These are phyloP conservation scores for Pleurotus giganteus DNA, from an alignment of 768 basidiomycete species.

Conservation along the genomic window DNA sequence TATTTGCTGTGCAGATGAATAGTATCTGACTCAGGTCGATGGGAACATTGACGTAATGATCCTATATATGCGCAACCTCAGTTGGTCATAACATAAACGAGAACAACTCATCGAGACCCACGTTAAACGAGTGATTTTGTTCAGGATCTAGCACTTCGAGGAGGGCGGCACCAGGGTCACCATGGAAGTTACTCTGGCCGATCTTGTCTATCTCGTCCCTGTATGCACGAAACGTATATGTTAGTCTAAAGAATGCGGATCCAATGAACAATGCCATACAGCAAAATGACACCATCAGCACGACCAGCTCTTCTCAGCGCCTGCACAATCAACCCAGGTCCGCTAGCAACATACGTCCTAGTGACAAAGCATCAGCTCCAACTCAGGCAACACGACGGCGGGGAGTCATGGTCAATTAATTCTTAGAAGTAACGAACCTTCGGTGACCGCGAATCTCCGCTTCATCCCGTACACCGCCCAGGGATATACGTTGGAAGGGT, in stretches of 20 bases:
- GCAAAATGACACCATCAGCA: slow-evolving; percentile 74
- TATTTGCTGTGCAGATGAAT: slow-evolving; percentile 92
- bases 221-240: slow-evolving; percentile 13
- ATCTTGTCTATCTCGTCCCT: slow-evolving; percentile 93
- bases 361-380: slow-evolving; percentile 27
- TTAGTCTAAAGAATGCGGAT: neutral
- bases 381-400: too few species aligned
- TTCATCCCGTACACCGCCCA: slow-evolving; percentile 93
- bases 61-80: slow-evolving; percentile 39
- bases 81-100: neutral
- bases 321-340: slow-evolving; percentile 83
- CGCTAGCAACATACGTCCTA: slow-evolving; percentile 90
- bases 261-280: slow-evolving; percentile 40
- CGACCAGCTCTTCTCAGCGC: slow-evolving; percentile 83
- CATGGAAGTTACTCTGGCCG: slow-evolving; percentile 84
- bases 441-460: slow-evolving; percentile 76
- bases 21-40: slow-evolving; percentile 86
- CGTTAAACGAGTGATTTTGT: slow-evolving; percentile 83
- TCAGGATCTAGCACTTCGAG: slow-evolving; percentile 94
- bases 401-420: too few species aligned
- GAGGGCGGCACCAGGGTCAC: slow-evolving; percentile 87
- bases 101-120: slow-evolving; percentile 25
- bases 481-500: slow-evolving; percentile 89
- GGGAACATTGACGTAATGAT: slow-evolving; percentile 90
- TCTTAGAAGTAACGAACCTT: slow-evolving; percentile 6